phyloP scores from a whole-genome alignment of 2,329 filamentous ascomycete species.

The Exserohilum rostratum region DNA sequence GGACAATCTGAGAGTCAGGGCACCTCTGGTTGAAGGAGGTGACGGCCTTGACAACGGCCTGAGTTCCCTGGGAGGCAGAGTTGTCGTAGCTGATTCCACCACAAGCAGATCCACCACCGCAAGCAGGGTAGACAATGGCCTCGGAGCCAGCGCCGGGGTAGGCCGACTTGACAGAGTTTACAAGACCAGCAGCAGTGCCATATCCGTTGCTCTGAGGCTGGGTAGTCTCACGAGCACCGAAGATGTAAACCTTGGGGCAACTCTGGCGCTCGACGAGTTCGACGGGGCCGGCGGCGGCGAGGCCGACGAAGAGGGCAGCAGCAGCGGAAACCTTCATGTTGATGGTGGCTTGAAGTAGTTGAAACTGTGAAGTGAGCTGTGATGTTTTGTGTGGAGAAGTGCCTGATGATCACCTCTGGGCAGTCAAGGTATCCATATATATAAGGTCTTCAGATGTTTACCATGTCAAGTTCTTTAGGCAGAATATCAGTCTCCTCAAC shows the following conservation, averaged over 20 bases:
- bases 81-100: slow-evolving; percentile 65
- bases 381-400: slow-evolving; percentile 13
- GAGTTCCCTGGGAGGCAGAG: slow-evolving; percentile 64
- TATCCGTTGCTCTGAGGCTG: slow-evolving; percentile 47
- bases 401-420: slow-evolving; percentile 18
- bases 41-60: slow-evolving; percentile 64
- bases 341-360: not conserved
- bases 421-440: slow-evolving; percentile 23
- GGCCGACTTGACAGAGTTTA: slow-evolving; percentile 50
- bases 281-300: slow-evolving; percentile 45
- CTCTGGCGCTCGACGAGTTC: slow-evolving; percentile 44
- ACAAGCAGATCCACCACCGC: slow-evolving; percentile 65
- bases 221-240: slow-evolving; percentile 54
- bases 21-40: slow-evolving; percentile 64
- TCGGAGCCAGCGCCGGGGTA: slow-evolving; percentile 50
- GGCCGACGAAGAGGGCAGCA: slow-evolving; percentile 36
- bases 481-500: slow-evolving; percentile 31
- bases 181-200: slow-evolving; percentile 49
- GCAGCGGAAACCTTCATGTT: slow-evolving; percentile 43
- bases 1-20: slow-evolving; percentile 63
- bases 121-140: slow-evolving; percentile 60
- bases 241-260: slow-evolving; percentile 54
- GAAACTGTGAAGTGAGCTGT: slow-evolving; percentile 5
- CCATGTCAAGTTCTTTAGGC: slow-evolving; percentile 35
- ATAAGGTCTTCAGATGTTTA: slow-evolving; percentile 13